These are phyloP conservation scores for Xerocomus minutiporus DNA, from an alignment of 1,284 basidiomycete genomes.

Conservation along the genomic window DNA sequence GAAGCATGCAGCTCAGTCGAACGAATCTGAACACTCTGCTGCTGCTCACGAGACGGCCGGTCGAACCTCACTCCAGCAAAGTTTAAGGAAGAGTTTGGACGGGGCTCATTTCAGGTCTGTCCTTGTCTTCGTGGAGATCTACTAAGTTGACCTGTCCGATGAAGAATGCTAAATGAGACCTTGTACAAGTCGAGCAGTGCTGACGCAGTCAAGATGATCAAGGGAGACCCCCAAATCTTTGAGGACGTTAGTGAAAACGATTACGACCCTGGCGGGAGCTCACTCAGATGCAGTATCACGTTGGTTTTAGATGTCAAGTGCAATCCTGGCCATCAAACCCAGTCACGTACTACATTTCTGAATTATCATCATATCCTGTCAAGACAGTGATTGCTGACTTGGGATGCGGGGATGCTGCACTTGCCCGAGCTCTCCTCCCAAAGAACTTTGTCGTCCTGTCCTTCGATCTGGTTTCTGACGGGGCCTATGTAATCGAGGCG, in stretches of 20 bases:
- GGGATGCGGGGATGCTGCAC: conserved; percentile 91
- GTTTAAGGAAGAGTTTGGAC: conserved; percentile 73
- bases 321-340: conserved; percentile 90
- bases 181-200: conserved; percentile 80
- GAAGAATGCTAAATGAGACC: conserved; percentile 81
- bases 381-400: conserved; percentile 85
- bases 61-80: conserved; percentile 70
- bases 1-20: conserved; percentile 9
- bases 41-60: conserved; percentile 21
- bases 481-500: conserved; percentile 68
- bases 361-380: conserved; percentile 55
- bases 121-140: conserved; percentile 1
- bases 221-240: conserved; percentile 70
- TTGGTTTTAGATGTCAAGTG: conserved; percentile 85
- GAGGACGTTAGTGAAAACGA: conserved; percentile 55
- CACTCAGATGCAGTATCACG: conserved; percentile 68
- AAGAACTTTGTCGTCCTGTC: conserved; percentile 70
- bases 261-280: conserved; percentile 1
- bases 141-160: conserved; percentile 3
- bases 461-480: conserved; percentile 78
- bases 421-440: conserved; percentile 72
- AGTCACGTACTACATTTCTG: conserved; percentile 68
- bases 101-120: conserved; percentile 81
- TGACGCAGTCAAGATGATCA: conserved; percentile 77
- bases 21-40: conserved; percentile 4